Conservation (phyloP, 2,329 filamentous ascomycete genomes). For the Penicillium occitanis region DNA sequence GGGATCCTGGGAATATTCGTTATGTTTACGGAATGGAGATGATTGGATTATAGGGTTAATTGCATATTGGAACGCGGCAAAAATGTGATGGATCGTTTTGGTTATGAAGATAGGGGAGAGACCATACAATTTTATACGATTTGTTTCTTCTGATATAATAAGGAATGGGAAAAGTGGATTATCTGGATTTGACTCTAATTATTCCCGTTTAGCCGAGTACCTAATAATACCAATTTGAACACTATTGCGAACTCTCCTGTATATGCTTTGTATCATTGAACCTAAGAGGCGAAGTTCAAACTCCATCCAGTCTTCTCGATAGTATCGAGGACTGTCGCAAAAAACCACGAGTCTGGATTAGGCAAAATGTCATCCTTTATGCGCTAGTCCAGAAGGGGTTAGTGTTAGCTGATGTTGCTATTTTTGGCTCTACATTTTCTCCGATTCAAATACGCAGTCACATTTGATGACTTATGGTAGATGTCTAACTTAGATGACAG, state of each 20-base stretch:
- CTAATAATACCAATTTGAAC: background rate
- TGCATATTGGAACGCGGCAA: background rate
- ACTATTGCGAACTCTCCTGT: background rate
- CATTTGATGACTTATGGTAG: background rate
- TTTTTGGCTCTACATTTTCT: background rate
- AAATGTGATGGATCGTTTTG: background rate
- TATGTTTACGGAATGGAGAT: background rate
- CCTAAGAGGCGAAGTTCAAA: background rate
- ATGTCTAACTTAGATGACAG: too few relatives aligned
- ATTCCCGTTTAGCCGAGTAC: background rate
- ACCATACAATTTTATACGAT: background rate
- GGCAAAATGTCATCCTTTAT: background rate
- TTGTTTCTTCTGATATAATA: background rate
- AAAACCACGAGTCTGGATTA: background rate
- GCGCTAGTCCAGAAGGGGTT: background rate
- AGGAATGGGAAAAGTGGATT: background rate
- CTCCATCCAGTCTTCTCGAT: background rate
- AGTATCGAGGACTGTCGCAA: background rate
- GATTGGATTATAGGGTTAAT: background rate
- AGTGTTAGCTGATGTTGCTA: background rate
- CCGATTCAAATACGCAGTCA: background rate
- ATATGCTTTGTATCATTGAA: background rate
- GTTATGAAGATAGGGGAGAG: background rate
- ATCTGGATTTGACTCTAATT: background rate
- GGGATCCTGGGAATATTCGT: background rate